Base-by-base conservation (phyloP, 1,284 basidiomycete genomes). In the Coniophora puteana region DNA sequence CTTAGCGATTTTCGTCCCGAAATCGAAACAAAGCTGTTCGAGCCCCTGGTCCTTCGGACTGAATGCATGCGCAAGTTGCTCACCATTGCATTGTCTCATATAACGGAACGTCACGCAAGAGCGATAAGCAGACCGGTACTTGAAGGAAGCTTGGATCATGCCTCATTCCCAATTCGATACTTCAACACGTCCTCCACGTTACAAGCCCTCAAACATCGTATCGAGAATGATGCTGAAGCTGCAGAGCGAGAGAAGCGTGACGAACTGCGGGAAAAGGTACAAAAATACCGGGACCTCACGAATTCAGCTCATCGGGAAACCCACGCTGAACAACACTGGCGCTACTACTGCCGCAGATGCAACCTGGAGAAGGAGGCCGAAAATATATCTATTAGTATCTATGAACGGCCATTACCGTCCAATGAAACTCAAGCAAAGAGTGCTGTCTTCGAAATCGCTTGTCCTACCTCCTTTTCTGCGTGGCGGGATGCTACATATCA, bases 391-490 rank as follows among this genome's bases (percentile, higher is more conserved):
- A 74, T 78, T 28, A 3, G 30, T 0, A 48, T 71, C 4, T 55
- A 72, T 32, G 76, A 79, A 37, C 76, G 73, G 76, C 75, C 74
- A 0, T 50, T 79, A 23, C 72, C 76, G 0, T 24, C 42, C 0
- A 33, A 54, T 8, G 3, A 21, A 3, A 27, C 55, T 1, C 21
- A 40, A 1, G 62, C 61, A 0, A 51, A 63, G 36, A 47, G 44
- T 1, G 59, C 63, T 0, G 55, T 78, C 0, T 78, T 80, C 35
- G 76, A 79, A 39, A 44, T 76, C 2, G 38, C 48, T 4, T 62
- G 62, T 31, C 77, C 77, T 0, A 20, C 44, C 0, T 44, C 50
- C 0, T 72, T 75, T 43, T 45, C 54, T 4, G 53, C 62, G 25
- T 78, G 76, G 77, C 59, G 77, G 13, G 51, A 52, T 3, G 54